Conservation (phyloP, 2,329 filamentous ascomycete genomes). For the Fusarium sp. region DNA sequence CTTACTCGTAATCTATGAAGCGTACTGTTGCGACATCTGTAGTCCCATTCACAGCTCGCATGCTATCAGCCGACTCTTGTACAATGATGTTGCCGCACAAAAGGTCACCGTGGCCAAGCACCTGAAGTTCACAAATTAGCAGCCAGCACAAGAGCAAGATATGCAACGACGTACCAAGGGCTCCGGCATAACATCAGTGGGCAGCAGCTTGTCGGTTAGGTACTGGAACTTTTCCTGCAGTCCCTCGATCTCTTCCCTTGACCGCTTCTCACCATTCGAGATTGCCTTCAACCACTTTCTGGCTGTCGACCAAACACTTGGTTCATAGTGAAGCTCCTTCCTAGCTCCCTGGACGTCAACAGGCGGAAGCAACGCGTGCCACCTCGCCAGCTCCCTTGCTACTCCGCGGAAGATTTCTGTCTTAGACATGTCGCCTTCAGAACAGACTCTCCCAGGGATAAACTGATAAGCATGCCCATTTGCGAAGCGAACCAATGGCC, state of each 20-base stretch:
- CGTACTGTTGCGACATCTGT: slow-evolving; percentile 24
- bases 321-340: slow-evolving; percentile 12
- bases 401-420: slow-evolving; percentile 30
- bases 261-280: slow-evolving; percentile 2
- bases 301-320: slow-evolving; percentile 38
- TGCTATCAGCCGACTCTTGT: slow-evolving; percentile 15
- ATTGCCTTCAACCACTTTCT: slow-evolving; percentile 38
- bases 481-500: slow-evolving; percentile 32
- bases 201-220: slow-evolving; percentile 16
- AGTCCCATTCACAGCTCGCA: neutral
- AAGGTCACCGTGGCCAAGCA: slow-evolving; percentile 40
- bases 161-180: slow-evolving; percentile 30
- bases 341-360: neutral
- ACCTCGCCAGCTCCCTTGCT: slow-evolving; percentile 35
- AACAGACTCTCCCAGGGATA: slow-evolving; percentile 28
- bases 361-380: slow-evolving; percentile 29
- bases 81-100: slow-evolving; percentile 40
- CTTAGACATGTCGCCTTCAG: slow-evolving; percentile 27
- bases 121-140: slow-evolving; percentile 13
- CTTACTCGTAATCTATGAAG: slow-evolving; percentile 43
- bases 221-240: slow-evolving; percentile 33
- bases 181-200: slow-evolving; percentile 9
- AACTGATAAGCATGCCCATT: slow-evolving; percentile 40
- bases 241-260: slow-evolving; percentile 2
- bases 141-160: neutral